Percentiles rank a stretch among this genome's conserved stretches.
These are phyloP conservation scores for Penicillium sclerotigenum DNA, from an alignment of 2,329 filamentous ascomycete species.

Conservation along the genomic window DNA sequence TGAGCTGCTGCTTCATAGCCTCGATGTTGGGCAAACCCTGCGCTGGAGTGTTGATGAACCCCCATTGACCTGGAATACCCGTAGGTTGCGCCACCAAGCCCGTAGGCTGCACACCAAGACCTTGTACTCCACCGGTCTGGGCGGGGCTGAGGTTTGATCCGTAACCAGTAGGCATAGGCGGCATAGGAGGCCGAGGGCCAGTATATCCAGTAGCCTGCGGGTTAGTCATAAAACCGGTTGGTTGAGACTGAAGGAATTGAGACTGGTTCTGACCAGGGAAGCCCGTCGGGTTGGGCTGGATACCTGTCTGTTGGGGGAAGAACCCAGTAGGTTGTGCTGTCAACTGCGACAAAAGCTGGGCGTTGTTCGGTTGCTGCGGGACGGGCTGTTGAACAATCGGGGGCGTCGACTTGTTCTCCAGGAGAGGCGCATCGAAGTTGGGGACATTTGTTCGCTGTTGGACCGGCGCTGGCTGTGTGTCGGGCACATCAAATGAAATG, in stretches of 20 bases:
- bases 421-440: conserved; percentile 61
- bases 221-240: conserved; percentile 68
- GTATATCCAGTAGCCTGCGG: conserved; percentile 75
- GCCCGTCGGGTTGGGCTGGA: conserved; percentile 54
- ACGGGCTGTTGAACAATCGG: conserved; percentile 63
- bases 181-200: conserved; percentile 75
- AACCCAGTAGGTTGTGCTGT: conserved; percentile 53
- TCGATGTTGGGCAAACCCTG: conserved; percentile 91
- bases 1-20: conserved; percentile 86
- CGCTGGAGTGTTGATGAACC: conserved; percentile 90
- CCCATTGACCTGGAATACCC: conserved; percentile 91
- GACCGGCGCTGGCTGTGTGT: conserved; percentile 60
- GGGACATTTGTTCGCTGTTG: conserved; percentile 61
- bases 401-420: conserved; percentile 49
- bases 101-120: conserved; percentile 85
- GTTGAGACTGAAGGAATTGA: conserved; percentile 62
- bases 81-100: conserved; percentile 89
- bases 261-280: conserved; percentile 47
- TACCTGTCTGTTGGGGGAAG: conserved; percentile 64
- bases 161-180: conserved; percentile 75
- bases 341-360: conserved; percentile 57
- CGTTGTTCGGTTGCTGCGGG: conserved; percentile 68
- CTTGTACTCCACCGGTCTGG: conserved; percentile 64
- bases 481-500: conserved; percentile 87
- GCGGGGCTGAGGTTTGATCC: conserved; percentile 58